Evolutionary conservation across 2,329 filamentous ascomycete species (phyloP).

Genomic region (Phyllosticta paracitricarpa): DNA sequence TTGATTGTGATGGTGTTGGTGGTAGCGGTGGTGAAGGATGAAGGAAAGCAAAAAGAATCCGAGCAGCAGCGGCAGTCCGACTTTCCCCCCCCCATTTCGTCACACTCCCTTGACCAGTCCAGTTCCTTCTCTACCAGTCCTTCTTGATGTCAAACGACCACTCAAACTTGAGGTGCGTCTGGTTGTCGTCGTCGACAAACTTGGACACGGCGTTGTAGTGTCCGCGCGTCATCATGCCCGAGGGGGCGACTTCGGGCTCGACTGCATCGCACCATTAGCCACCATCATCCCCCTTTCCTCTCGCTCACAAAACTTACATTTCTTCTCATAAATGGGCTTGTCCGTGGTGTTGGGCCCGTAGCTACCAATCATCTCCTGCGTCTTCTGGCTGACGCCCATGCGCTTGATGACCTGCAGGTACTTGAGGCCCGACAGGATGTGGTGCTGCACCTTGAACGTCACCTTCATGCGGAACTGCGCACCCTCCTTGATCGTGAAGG

Average conservation of each 20-base stretch:
- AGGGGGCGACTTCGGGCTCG: constrained; percentile 82
- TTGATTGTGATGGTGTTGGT: too few relatives aligned
- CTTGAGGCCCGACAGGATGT: constrained; percentile 89
- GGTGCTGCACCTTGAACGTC: constrained; percentile 90
- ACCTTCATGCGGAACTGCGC: constrained; percentile 90
- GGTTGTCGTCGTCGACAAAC: constrained; percentile 93
- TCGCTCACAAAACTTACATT: constrained; percentile 53
- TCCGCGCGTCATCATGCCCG: constrained; percentile 80
- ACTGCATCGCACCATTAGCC: constrained; percentile 42
- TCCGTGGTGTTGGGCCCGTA: constrained; percentile 89
- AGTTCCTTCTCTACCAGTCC: constrained; percentile 59
- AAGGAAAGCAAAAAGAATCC: not conserved
- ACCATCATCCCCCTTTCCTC: not conserved
- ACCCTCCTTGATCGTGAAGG: constrained; percentile 96
- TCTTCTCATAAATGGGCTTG: constrained; percentile 78
- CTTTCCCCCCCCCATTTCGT: not conserved
- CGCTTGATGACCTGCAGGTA: constrained; percentile 92
- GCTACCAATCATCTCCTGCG: constrained; percentile 96
- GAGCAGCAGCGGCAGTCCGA: not conserved
- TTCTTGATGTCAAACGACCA: constrained; percentile 97
- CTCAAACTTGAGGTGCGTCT: constrained; percentile 81
- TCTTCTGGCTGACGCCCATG: constrained; percentile 81
- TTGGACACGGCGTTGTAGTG: constrained; percentile 82
- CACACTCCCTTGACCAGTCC: not conserved
- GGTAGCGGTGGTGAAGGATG: too few relatives aligned